phyloP scores from a whole-genome alignment of 768 basidiomycete genomes.

The Pulveroboletus ravenelii region DNA sequence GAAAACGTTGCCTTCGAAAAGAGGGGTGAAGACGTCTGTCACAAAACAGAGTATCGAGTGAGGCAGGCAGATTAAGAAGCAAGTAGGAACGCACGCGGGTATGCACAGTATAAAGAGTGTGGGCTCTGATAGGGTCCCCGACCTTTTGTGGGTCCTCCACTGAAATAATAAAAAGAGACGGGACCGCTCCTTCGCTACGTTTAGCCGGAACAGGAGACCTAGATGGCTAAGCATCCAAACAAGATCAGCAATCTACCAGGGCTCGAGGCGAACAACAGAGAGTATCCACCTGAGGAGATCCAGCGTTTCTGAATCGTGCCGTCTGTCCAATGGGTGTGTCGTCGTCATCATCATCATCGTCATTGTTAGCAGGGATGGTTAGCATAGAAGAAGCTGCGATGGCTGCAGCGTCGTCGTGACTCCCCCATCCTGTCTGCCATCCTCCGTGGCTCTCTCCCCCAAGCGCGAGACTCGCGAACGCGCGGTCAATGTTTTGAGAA shows the following conservation, averaged over 20 bases:
- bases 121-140: conserved; percentile 91
- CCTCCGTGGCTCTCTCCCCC: conserved; percentile 44
- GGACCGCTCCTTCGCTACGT: conserved; percentile 42
- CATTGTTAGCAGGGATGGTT: conserved; percentile 15
- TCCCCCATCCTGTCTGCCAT: conserved; percentile 52
- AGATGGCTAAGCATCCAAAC: conserved; percentile 9
- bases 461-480: conserved; percentile 43
- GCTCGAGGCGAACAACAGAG: background rate
- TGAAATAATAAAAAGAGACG: conserved; percentile 75
- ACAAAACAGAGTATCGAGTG: background rate
- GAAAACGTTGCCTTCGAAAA: conserved; percentile 85
- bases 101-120: conserved; percentile 95
- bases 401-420: conserved; percentile 25
- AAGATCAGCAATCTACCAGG: background rate
- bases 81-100: conserved; percentile 54
- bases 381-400: conserved; percentile 22
- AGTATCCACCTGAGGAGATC: conserved; percentile 22
- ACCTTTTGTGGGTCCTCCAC: conserved; percentile 98
- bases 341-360: conserved; percentile 51
- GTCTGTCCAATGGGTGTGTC: conserved; percentile 61
- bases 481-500: conserved; percentile 21
- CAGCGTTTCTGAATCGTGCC: conserved; percentile 28
- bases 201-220: conserved; percentile 13
- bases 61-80: background rate
- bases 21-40: conserved; percentile 77